A percentile compares a stretch with the other conserved stretches of the same genome.
These are phyloP conservation scores for Fusarium sublunatum DNA, from an alignment of 2,329 filamentous ascomycete species.

Conservation along the genomic window DNA sequence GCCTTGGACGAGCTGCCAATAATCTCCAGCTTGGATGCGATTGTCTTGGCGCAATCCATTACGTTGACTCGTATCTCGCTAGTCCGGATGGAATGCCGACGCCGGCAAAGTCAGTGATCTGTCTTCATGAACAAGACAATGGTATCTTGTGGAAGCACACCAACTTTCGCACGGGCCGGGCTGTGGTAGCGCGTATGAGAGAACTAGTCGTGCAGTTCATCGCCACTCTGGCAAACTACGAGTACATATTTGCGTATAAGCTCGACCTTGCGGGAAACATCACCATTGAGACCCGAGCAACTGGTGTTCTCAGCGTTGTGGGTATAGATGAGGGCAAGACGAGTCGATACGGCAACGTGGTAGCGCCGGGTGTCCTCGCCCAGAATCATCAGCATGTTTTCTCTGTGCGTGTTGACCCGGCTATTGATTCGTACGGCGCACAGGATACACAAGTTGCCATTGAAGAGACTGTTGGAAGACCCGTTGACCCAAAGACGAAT, in stretches of 20 bases:
- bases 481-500: constrained; percentile 63
- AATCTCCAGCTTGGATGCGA: constrained; percentile 77
- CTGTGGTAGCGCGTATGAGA: constrained; percentile 68
- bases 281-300: constrained; percentile 71
- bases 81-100: constrained; percentile 64
- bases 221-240: constrained; percentile 76
- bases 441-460: constrained; percentile 62
- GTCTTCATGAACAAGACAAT: constrained; percentile 76
- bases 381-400: constrained; percentile 79
- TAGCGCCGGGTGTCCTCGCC: constrained; percentile 71
- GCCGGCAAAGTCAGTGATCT: constrained; percentile 68
- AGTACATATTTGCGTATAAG: constrained; percentile 65
- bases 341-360: constrained; percentile 68
- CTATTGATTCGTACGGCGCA: constrained; percentile 62
- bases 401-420: constrained; percentile 71
- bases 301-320: constrained; percentile 71
- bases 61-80: constrained; percentile 68
- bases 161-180: constrained; percentile 71
- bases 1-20: constrained; percentile 74
- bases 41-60: constrained; percentile 74
- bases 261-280: constrained; percentile 72
- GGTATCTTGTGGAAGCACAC: constrained; percentile 79
- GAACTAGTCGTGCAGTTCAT: constrained; percentile 76
- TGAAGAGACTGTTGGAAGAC: constrained; percentile 52
- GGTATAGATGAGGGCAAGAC: constrained; percentile 67